Evolutionary conservation across 192 early-diverging fungal genomes (phyloP), one percentile per base, ranked within the genome.

Genomic region (Kickxella alabastrina): DNA sequence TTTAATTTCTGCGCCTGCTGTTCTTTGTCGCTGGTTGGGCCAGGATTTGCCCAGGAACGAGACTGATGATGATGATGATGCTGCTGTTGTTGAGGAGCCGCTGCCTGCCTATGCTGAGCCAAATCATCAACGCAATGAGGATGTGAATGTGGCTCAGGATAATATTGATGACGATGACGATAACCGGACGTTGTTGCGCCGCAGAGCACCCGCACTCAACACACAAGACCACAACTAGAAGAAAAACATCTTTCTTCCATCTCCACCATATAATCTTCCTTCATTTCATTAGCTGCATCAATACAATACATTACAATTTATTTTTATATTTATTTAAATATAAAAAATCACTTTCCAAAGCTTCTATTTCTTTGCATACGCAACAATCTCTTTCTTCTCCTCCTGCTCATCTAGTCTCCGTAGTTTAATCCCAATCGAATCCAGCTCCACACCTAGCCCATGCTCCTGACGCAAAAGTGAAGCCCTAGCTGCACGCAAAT

Each of bases 351-450:
- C n/a, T n/a, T n/a, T n/a, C n/a, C n/a, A n/a, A n/a, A n/a, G n/a
- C n/a, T n/a, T n/a, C n/a, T n/a, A n/a, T n/a, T n/a, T n/a, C n/a
- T n/a, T n/a, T n/a, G n/a, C n/a, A n/a, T n/a, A n/a, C 0, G 14
- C 40, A 3, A 9, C 22, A 36, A 32, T 34, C n/a, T 54, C 37
- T n/a, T 43, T 9, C 4, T 52, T 38, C 2, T 32, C 54, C 1
- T 62, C 59, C 21, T 51, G 59, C 10, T 49, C 44, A 17, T 63
- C 60, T 10, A 75, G 52, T 7, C 71, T 59, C 25, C 48, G 8
- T 14, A 67, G 59, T 52, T 75, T 75, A 32, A 53, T 18, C n/a
- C 36, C 31, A n/a, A 75, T 55, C 3, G 64, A 49, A 4, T 75
- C 60, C 14, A 63, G 48, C 36, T 75, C 71, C 31, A 40, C 35